phyloP scores from a whole-genome alignment of 1,139 yeast species.

The Candida neerlandica region DNA sequence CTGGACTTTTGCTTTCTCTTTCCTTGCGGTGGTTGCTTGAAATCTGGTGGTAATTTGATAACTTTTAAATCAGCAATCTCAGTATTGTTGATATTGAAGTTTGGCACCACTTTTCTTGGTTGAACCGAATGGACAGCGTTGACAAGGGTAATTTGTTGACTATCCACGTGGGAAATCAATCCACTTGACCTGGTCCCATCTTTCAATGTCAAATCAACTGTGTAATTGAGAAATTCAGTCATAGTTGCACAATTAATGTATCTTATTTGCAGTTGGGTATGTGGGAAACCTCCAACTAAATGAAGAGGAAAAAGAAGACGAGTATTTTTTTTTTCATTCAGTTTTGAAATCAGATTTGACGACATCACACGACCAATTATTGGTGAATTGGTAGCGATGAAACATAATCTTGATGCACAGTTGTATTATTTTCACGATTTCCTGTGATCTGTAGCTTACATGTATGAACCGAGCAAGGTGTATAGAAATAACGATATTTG shows the following conservation, averaged over 20 bases:
- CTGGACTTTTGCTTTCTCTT: conserved; percentile 19
- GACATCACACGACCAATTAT: too few relatives aligned
- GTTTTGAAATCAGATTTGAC: neutral
- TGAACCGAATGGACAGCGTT: conserved; percentile 30
- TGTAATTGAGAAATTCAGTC: conserved; percentile 56
- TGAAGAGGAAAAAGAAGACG: neutral
- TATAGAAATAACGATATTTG: too few relatives aligned
- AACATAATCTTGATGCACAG: too few relatives aligned
- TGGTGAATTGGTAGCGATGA: too few relatives aligned
- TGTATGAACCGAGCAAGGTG: too few relatives aligned
- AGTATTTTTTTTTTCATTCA: neutral
- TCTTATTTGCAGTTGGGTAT: neutral
- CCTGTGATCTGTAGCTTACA: too few relatives aligned
- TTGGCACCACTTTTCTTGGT: conserved; percentile 21
- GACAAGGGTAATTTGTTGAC: conserved; percentile 39
- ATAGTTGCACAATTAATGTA: conserved; percentile 12
- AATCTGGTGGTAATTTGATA: conserved; percentile 46
- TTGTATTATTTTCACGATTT: too few relatives aligned
- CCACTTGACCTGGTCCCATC: conserved; percentile 51
- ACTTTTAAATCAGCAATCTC: conserved; percentile 53
- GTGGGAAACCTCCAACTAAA: neutral
- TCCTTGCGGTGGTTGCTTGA: conserved; percentile 20
- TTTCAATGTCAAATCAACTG: conserved; percentile 52
- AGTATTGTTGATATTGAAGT: conserved; percentile 30
- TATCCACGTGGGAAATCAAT: conserved; percentile 45